phyloP scores from a whole-genome alignment of 2,329 filamentous ascomycete genomes.

The Ophiostoma ulmi region DNA sequence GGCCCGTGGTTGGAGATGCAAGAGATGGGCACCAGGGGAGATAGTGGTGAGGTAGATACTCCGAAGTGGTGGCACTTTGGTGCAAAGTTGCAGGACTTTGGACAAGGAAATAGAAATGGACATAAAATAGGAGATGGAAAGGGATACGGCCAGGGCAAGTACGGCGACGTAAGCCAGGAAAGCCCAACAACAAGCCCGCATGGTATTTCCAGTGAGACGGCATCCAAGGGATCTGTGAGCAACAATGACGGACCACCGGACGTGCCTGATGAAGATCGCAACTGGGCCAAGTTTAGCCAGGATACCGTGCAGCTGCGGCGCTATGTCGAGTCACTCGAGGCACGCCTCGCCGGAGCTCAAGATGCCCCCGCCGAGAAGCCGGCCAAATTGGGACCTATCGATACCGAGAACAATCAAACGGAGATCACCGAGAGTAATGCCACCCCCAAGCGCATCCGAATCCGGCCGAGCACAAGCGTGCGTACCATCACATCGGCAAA shows the following conservation, averaged over 20 bases:
- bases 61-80: background rate
- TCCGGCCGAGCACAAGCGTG: slow-evolving; percentile 16
- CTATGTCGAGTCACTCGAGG: slow-evolving; percentile 31
- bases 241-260: slow-evolving; percentile 24
- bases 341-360: slow-evolving; percentile 26
- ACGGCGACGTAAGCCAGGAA: background rate
- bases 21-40: background rate
- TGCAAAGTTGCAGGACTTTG: background rate
- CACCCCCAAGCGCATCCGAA: background rate
- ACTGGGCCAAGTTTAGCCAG: slow-evolving; percentile 29
- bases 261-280: slow-evolving; percentile 24
- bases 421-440: background rate
- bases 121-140: background rate
- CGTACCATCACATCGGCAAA: background rate
- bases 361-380: background rate
- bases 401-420: background rate
- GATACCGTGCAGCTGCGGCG: slow-evolving; percentile 29
- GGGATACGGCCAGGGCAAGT: background rate
- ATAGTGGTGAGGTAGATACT: background rate
- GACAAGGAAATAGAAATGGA: background rate
- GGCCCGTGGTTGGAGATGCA: slow-evolving; percentile 3
- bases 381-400: background rate
- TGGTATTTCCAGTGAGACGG: background rate
- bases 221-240: background rate
- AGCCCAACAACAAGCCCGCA: background rate